Conservation (phyloP, 352 stramenopile species). For the Pythium rhizo-oryzae region DNA sequence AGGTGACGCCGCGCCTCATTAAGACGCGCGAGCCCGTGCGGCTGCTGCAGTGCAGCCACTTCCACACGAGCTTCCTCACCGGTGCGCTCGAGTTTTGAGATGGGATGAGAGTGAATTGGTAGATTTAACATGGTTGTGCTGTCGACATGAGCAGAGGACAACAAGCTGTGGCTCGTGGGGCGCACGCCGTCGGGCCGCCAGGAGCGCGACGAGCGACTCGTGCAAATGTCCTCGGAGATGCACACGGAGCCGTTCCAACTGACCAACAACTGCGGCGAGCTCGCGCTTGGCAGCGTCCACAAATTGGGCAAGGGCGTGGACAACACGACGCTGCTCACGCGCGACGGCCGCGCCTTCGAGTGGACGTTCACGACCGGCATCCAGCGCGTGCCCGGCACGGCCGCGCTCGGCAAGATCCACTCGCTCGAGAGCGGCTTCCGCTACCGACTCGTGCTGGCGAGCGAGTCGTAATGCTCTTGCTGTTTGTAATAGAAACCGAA, state of each 20-base stretch:
- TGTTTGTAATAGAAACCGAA: too few relatives aligned
- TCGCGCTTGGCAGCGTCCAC: conserved; percentile 48
- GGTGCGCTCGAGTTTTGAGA: conserved; percentile 51
- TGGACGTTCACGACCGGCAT: conserved; percentile 72
- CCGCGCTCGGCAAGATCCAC: conserved; percentile 38
- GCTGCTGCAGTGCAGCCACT: conserved; percentile 76
- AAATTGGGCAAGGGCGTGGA: conserved; percentile 82
- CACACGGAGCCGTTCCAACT: conserved; percentile 75
- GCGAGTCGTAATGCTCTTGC: conserved; percentile 9
- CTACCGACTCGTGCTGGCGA: conserved; percentile 63
- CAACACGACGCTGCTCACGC: conserved; percentile 71
- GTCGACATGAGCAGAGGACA: conserved; percentile 53
- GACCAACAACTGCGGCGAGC: conserved; percentile 45
- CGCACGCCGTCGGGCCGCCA: conserved; percentile 73
- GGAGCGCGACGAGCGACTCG: conserved; percentile 50
- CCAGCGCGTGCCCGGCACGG: conserved; percentile 43
- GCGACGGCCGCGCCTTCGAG: conserved; percentile 69
- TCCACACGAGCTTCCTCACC: conserved; percentile 84
- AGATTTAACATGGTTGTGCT: too few relatives aligned
- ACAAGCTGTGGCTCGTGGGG: conserved; percentile 78
- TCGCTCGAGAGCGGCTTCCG: conserved; percentile 79
- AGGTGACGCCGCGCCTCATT: conserved; percentile 74
- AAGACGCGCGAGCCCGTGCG: conserved; percentile 68
- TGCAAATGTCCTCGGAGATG: conserved; percentile 65
- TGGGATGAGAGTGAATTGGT: too few relatives aligned